A percentile compares a stretch with the other conserved stretches of the same genome.
These are phyloP conservation scores for Aspergillus awamori DNA, from an alignment of 2,329 filamentous ascomycete genomes.

Conservation along the genomic window DNA sequence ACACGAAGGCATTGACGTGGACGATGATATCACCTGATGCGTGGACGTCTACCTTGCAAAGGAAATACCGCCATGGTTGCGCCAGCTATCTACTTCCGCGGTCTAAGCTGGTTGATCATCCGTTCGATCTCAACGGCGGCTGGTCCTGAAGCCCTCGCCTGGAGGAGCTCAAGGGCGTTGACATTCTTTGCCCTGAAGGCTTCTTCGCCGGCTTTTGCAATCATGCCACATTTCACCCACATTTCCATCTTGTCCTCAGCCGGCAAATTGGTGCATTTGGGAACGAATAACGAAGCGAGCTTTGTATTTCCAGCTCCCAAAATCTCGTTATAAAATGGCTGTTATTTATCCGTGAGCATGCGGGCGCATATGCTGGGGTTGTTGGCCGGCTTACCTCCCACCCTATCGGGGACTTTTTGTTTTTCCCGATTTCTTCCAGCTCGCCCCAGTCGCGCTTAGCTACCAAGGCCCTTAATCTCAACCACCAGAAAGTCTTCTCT, in stretches of 20 bases:
- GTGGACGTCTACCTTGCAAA: slow-evolving; percentile 7
- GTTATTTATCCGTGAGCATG: slow-evolving; percentile 34
- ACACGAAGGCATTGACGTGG: slow-evolving; percentile 38
- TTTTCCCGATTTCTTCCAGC: slow-evolving; percentile 77
- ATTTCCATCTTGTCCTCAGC: slow-evolving; percentile 76
- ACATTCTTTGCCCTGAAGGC: slow-evolving; percentile 79
- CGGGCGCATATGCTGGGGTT: slow-evolving; percentile 18
- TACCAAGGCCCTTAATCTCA: slow-evolving; percentile 81
- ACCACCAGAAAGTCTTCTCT: slow-evolving; percentile 88
- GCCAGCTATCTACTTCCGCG: slow-evolving; percentile 42
- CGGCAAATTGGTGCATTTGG: slow-evolving; percentile 77
- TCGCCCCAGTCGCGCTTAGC: slow-evolving; percentile 90
- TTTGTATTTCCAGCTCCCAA: slow-evolving; percentile 88
- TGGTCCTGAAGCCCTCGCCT: slow-evolving; percentile 71
- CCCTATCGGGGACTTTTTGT: slow-evolving; percentile 84
- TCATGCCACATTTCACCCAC: slow-evolving; percentile 95
- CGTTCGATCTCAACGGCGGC: slow-evolving; percentile 81
- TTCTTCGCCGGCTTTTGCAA: slow-evolving; percentile 87
- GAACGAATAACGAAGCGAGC: slow-evolving; percentile 79
- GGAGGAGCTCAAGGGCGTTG: slow-evolving; percentile 71
- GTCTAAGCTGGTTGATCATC: slow-evolving; percentile 62
- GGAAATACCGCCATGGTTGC: slow-evolving; percentile 18
- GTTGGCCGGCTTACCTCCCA: slow-evolving; percentile 73
- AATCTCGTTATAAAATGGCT: slow-evolving; percentile 91
- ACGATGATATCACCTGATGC: slow-evolving; percentile 50